phyloP scores from a whole-genome alignment of 2,329 filamentous ascomycete species.

The Geosmithia putterillii region DNA sequence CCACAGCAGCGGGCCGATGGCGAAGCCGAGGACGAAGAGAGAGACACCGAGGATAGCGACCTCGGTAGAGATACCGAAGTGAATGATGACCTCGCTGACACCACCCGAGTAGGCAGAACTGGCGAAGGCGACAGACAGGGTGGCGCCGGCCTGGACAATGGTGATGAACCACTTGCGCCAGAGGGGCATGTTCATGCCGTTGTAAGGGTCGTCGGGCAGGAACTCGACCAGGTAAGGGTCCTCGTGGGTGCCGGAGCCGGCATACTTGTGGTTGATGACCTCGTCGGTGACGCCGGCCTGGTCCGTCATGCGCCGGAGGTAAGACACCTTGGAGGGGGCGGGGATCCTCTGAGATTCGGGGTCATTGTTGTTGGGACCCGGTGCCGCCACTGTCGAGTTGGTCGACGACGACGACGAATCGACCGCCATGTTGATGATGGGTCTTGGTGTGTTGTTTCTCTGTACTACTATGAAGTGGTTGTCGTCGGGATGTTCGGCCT shows the following conservation, averaged over 20 bases:
- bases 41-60: slow-evolving; percentile 50
- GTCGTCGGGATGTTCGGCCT: too few relatives aligned
- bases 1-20: slow-evolving; percentile 51
- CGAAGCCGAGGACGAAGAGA: slow-evolving; percentile 51
- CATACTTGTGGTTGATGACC: slow-evolving; percentile 42
- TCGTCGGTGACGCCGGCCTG: slow-evolving; percentile 44
- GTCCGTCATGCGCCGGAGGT: slow-evolving; percentile 42
- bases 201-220: slow-evolving; percentile 52
- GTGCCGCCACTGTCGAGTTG: slow-evolving; percentile 18
- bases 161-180: slow-evolving; percentile 56
- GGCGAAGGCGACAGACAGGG: slow-evolving; percentile 57
- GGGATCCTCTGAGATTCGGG: slow-evolving; percentile 23
- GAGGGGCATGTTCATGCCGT: slow-evolving; percentile 48
- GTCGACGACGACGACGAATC: slow-evolving; percentile 1
- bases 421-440: neutral
- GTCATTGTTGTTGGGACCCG: too few relatives aligned
- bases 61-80: slow-evolving; percentile 39
- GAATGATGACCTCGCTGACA: slow-evolving; percentile 34
- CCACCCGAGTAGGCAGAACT: slow-evolving; percentile 56
- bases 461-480: too few relatives aligned
- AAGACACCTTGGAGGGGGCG: slow-evolving; percentile 14
- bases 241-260: slow-evolving; percentile 50
- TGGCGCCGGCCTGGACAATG: slow-evolving; percentile 49
- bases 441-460: neutral
- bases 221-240: slow-evolving; percentile 60